Evolutionary conservation across 192 early-diverging fungal genomes (phyloP), one percentile per base, ranked within the genome.

Genomic region (Phlyctochytrium arcticum): DNA sequence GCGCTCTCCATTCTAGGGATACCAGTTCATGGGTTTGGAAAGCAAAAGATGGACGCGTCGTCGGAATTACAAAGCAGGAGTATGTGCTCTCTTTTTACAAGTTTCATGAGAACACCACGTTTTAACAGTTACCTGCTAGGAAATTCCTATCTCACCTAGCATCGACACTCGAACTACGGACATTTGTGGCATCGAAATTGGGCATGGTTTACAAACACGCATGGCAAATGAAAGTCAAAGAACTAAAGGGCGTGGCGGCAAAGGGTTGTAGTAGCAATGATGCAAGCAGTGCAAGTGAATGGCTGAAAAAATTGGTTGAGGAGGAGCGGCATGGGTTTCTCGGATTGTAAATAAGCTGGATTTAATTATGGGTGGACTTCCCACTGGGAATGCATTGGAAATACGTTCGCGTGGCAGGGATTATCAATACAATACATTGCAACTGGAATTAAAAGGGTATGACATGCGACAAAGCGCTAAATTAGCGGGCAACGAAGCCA

Each of bases 161-260:
- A 1, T 15, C 59, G 6, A 12, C 27, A 0, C 15, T 26, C 29
- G 59, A 61, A 31, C 42, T 33, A 24, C 39, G 44, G 21, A 47
- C 42, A 15, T 61, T 61, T 29, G 30, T 12, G 32, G 37, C 29
- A 1, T 27, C 36, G 23, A 46, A 61, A 17, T 32, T 61, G 5
- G 19, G 23, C 29, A n/a, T 33, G 15, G 32, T 48, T 9, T 61
- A 61, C 39, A 61, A 61, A 30, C 36, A 23, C 29, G 21, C 23
- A n/a, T 61, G 59, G 59, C 42, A 47, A 46, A 37, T 26, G 23
- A 37, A 46, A 6, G 46, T 61, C 47, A 44, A 48, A 27, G 42
- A 46, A 12, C 19, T 61, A 12, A 53, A 53, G 3, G 17, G 39
- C 15, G 12, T 44, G 21, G 21, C 39, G 12, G n/a, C n/a, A n/a